These are phyloP conservation scores for Porphyra umbilicalis DNA, from an alignment of 31 red algal genomes.

Conservation along the genomic window DNA sequence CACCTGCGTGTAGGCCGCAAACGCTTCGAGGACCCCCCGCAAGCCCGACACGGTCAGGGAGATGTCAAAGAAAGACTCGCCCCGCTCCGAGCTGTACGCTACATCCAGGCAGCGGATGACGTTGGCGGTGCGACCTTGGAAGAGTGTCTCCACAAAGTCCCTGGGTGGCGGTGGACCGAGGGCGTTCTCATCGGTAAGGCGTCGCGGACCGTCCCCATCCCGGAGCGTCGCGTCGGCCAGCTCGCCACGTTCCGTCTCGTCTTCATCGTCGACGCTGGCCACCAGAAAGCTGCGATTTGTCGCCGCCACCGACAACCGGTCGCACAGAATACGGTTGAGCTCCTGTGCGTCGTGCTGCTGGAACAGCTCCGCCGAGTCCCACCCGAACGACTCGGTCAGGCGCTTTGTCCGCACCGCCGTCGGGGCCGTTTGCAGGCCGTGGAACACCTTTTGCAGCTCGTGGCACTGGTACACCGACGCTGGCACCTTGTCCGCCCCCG, in stretches of 20 bases:
- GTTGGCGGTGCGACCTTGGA: conserved; percentile 75
- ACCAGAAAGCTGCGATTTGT: not conserved
- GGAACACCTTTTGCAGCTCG: conserved; percentile 94
- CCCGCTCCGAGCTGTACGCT: conserved; percentile 58
- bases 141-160: conserved; percentile 76
- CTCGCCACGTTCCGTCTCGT: conserved; percentile 21
- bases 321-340: conserved; percentile 90
- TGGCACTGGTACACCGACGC: conserved; percentile 22
- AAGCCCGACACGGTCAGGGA: conserved; percentile 91
- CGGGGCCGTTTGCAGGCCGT: conserved; percentile 78
- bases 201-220: conserved; percentile 13
- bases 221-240: conserved; percentile 64
- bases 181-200: not conserved
- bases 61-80: conserved; percentile 92
- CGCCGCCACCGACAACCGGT: conserved; percentile 47
- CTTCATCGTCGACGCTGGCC: not conserved
- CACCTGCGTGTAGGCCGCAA: conserved; percentile 94
- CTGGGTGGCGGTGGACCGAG: no score
- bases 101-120: conserved; percentile 90
- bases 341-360: conserved; percentile 98
- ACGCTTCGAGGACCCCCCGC: conserved; percentile 85
- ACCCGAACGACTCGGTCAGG: conserved; percentile 92
- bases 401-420: conserved; percentile 92
- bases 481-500: not conserved
- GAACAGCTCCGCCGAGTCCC: conserved; percentile 89